phyloP scores from a whole-genome alignment of 140 eudicot species.

The Flaveria floridana region DNA sequence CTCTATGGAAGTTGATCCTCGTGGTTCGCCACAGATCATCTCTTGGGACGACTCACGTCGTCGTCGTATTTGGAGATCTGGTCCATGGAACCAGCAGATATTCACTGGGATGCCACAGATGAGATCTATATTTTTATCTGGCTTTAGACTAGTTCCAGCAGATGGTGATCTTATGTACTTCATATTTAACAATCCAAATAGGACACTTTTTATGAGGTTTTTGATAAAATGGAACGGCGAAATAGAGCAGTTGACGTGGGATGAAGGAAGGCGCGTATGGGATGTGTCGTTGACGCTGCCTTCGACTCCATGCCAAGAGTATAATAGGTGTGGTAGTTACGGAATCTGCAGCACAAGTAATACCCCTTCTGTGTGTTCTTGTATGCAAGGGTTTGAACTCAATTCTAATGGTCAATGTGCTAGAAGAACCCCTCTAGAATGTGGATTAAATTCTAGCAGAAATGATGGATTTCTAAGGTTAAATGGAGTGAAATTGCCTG shows the following conservation, averaged over 20 bases:
- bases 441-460: slow-evolving; percentile 35
- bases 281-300: slow-evolving; percentile 35
- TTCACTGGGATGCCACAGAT: slow-evolving; percentile 53
- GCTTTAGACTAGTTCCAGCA: slow-evolving; percentile 43
- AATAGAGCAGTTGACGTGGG: slow-evolving; percentile 46
- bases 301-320: slow-evolving; percentile 40
- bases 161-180: slow-evolving; percentile 42
- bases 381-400: slow-evolving; percentile 55
- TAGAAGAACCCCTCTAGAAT: slow-evolving; percentile 45
- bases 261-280: slow-evolving; percentile 43
- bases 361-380: slow-evolving; percentile 38
- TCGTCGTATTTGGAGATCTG: slow-evolving; percentile 65
- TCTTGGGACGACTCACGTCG: slow-evolving; percentile 46
- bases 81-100: slow-evolving; percentile 54
- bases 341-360: slow-evolving; percentile 35
- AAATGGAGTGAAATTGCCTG: slow-evolving; percentile 54
- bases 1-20: slow-evolving; percentile 52
- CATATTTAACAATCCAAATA: slow-evolving; percentile 35
- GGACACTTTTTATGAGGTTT: slow-evolving; percentile 36
- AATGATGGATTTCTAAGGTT: slow-evolving; percentile 44
- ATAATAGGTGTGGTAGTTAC: slow-evolving; percentile 56
- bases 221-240: slow-evolving; percentile 45
- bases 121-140: slow-evolving; percentile 39
- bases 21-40: slow-evolving; percentile 60
- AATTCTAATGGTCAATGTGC: slow-evolving; percentile 34